Evolutionary conservation across 768 basidiomycete genomes (phyloP), one percentile per base, ranked within the genome.

Genomic region (Cyclocybe cylindracea): DNA sequence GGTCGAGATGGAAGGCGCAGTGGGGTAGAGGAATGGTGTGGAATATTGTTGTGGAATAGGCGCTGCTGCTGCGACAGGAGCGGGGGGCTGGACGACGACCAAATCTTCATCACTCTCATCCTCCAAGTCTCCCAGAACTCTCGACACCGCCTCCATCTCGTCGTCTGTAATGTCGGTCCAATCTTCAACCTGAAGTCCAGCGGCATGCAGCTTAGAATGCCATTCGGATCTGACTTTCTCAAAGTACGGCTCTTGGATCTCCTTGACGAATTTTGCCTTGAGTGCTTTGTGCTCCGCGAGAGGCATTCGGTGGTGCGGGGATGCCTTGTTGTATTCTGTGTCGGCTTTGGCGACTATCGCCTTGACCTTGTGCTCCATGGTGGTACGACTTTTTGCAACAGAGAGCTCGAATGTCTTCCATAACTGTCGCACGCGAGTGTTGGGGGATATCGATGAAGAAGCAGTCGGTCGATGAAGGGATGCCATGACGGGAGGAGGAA

Each of bases 161-260:
- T 61, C 65, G 5, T 58, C 54, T 4, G 74, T 69, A 58, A 79
- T 77, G 42, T 70, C 66, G 2, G 66, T 70, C 79, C 78, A 81
- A 54, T 76, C 71, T 39, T 76, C 73, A 56, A 69, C 68, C 39
- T 59, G 56, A 47, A 80, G 67, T 13, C 70, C 65, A 7, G 65
- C 69, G 7, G 56, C 53, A 8, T 56, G 41, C 37, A 79, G 63
- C 48, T 69, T 59, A 11, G 58, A 53, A 40, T 76, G 70, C 79
- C 79, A 80, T 56, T 77, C 72, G 39, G 64, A 62, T 44, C 74
- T 66, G 29, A 73, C 66, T 32, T 64, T 59, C 7, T 60, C 56
- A 41, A 68, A 70, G 50, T 74, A 63, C 1, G 65, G 60, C 40
- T 70, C 68, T 48, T 68, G 69, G 6, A 71, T 59, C 39, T 66